Evolutionary conservation across 1,284 basidiomycete species (phyloP).

Genomic region (Lentinula novae-zelandiae): DNA sequence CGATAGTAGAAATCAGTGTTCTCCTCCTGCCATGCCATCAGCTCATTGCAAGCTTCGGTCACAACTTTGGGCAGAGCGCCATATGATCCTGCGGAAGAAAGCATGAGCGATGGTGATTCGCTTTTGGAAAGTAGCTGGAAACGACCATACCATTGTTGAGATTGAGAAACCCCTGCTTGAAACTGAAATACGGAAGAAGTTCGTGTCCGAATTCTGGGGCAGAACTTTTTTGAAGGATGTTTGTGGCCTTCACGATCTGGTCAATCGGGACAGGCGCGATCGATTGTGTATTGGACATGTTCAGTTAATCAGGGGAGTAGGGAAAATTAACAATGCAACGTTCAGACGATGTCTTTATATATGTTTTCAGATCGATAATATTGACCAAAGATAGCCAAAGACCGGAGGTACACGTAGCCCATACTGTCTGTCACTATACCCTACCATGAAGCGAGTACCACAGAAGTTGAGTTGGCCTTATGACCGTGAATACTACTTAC

Average conservation of each 20-base stretch:
- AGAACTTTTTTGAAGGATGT: neutral
- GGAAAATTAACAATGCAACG: neutral
- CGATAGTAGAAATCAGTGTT: slow-evolving; percentile 65
- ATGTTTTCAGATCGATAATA: neutral
- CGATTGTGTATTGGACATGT: neutral
- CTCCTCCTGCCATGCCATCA: slow-evolving; percentile 48
- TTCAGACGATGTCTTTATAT: neutral
- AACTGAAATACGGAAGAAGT: neutral
- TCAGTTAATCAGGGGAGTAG: neutral
- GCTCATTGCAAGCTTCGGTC: slow-evolving; percentile 40
- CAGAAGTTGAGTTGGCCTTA: neutral
- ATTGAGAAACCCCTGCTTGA: slow-evolving; percentile 45
- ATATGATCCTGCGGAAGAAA: slow-evolving; percentile 50
- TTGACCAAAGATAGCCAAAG: neutral
- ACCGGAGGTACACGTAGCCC: neutral
- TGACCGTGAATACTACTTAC: neutral
- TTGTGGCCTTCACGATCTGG: neutral
- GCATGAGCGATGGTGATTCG: neutral
- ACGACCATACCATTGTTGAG: slow-evolving; percentile 53
- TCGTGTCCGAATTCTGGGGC: neutral
- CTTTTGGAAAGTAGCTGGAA: slow-evolving; percentile 11
- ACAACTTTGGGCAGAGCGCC: slow-evolving; percentile 66
- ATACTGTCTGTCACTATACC: neutral
- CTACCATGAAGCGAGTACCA: neutral
- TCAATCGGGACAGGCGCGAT: neutral